Evolutionary conservation across 139 green algal genomes (phyloP).

Genomic region (Diplosphaera chodatii): DNA sequence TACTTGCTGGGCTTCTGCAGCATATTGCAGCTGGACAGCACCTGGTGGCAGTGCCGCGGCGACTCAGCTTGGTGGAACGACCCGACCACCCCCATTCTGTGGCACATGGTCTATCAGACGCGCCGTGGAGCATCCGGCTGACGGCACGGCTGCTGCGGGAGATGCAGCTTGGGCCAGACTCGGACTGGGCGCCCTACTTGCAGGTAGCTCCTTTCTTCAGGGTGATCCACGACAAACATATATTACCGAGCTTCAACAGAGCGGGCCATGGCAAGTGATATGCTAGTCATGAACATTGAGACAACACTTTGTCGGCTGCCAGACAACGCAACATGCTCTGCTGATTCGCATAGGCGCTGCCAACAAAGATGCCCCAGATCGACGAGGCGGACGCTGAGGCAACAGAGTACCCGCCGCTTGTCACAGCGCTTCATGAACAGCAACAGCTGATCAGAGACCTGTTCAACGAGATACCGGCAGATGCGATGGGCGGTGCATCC

Average conservation of each 20-base stretch:
- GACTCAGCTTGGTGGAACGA: slow-evolving; percentile 63
- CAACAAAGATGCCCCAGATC: slow-evolving; percentile 36
- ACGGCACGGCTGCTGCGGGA: slow-evolving; percentile 62
- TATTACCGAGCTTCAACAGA: too few relatives aligned
- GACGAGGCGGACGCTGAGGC: slow-evolving; percentile 34
- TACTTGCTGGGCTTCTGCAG: too few relatives aligned
- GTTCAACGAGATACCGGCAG: too few relatives aligned
- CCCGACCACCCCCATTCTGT: slow-evolving; percentile 47
- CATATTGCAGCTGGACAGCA: slow-evolving; percentile 25
- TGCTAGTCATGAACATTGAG: too few relatives aligned
- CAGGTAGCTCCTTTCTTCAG: neutral
- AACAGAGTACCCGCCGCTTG: slow-evolving; percentile 37
- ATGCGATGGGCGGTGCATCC: too few relatives aligned
- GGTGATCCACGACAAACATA: too few relatives aligned
- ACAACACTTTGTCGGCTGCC: too few relatives aligned
- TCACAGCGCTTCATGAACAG: too few relatives aligned
- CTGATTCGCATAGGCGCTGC: slow-evolving; percentile 47
- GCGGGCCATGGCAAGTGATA: too few relatives aligned
- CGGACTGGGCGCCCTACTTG: slow-evolving; percentile 55
- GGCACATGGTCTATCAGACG: slow-evolving; percentile 36
- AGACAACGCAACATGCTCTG: too few relatives aligned
- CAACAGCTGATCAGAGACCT: too few relatives aligned
- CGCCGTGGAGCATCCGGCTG: slow-evolving; percentile 64
- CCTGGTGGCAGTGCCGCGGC: slow-evolving; percentile 53
- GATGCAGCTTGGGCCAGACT: slow-evolving; percentile 19